Base-by-base conservation (phyloP, 75 land plant genomes). In the Picea sitchensis region DNA sequence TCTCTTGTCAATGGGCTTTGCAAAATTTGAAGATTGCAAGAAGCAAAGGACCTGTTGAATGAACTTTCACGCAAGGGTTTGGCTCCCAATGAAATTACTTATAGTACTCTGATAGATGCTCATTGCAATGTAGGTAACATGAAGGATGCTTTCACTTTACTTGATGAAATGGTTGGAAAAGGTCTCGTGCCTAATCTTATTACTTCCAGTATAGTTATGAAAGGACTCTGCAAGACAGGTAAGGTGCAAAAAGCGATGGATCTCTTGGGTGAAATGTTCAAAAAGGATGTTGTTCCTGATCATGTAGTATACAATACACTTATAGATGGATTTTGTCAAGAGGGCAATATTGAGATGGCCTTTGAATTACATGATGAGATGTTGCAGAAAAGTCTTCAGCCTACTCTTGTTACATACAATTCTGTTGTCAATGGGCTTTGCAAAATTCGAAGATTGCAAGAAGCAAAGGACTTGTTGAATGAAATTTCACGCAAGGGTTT, bases 41-140 rank as follows among this genome's bases (percentile, higher is more conserved):
- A 80, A 36, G 94, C 92, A 58, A 72, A 63, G 75, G 63, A 57
- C 5, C 74, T 86, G 0, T 63, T 90, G 60, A 62, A 79, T 31
- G 73, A 74, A 23, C 84, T 84, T 79, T 65, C 72, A 65, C 14
- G 51, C 64, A 73, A 79, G 21, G 88, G 83, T 2, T 86, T 91
- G 65, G 61, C 51, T 5, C 91, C 94, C 13, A 91, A 79, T 78
- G 86, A 57, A 1, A 76, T 85, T 20, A 92, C 93, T 30, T 94
- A 89, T 78, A 92, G 92, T 38, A 91, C 86, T 21, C 87, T 94
- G 21, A 88, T 94, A 83, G 88, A 91, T 81, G 92, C 88, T 31
- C 86, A 80, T 77, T 89, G 89, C 82, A 82, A 85, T 71, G 86
- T 81, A 21, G 88, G 87, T 18, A 77, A 89, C n/a, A 80, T 89